phyloP scores from a whole-genome alignment of 495 filamentous ascomycete genomes.

The Tuber borchii region DNA sequence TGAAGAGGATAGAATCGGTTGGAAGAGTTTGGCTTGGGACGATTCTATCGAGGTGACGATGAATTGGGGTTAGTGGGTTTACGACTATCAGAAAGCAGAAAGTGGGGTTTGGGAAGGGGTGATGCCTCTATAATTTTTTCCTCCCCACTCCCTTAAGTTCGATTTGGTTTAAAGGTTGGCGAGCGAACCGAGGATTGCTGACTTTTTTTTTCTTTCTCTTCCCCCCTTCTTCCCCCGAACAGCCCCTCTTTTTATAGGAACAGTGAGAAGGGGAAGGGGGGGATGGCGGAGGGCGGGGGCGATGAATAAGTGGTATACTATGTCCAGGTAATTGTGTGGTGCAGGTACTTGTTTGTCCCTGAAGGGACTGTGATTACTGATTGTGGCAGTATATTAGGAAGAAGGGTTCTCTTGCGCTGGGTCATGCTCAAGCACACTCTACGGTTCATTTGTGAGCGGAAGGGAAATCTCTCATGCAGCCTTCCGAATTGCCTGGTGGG shows the following conservation, averaged over 20 bases:
- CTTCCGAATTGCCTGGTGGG: background rate
- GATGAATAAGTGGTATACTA: background rate
- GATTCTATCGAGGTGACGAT: background rate
- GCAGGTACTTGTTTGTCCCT: conserved; percentile 2
- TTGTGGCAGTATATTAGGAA: background rate
- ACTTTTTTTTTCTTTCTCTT: background rate
- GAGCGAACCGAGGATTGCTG: background rate
- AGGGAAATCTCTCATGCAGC: background rate
- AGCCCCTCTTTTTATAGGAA: conserved; percentile 1
- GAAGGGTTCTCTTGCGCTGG: background rate
- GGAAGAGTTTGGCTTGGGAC: background rate
- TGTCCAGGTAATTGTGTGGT: background rate
- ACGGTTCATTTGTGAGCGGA: conserved; percentile 1
- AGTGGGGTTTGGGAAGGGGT: background rate
- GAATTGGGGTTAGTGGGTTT: background rate
- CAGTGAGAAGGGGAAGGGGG: background rate
- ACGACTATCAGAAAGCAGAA: background rate
- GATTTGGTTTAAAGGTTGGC: background rate
- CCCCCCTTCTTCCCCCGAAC: background rate
- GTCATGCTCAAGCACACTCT: background rate
- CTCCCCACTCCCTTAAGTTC: background rate
- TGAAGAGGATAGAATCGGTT: background rate
- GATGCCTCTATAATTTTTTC: background rate
- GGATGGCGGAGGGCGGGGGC: background rate
- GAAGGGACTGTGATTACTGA: conserved; percentile 1